Evolutionary conservation across 2,329 filamentous ascomycete genomes (phyloP).

Genomic region (Cadophora sp.): DNA sequence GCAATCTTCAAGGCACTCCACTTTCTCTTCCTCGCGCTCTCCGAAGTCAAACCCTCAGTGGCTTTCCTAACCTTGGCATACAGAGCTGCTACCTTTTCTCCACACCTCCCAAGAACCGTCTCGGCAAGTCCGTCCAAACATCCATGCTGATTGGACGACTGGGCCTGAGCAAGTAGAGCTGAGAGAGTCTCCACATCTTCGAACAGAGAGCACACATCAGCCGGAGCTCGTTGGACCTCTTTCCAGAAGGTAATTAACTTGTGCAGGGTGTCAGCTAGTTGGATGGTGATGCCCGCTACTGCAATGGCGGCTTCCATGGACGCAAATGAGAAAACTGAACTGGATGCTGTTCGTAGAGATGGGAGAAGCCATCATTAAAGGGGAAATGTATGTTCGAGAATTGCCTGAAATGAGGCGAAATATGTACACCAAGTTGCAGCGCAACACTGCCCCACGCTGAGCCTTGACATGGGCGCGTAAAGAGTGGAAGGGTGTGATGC

Average conservation of each 20-base stretch:
- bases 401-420: background rate
- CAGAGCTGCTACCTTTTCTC: background rate
- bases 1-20: background rate
- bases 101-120: background rate
- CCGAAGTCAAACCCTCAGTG: background rate
- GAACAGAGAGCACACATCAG: background rate
- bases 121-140: background rate
- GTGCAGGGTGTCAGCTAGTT: background rate
- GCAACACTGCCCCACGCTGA: background rate
- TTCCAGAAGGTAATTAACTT: background rate
- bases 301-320: conserved; percentile 2
- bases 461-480: background rate
- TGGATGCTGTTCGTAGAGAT: background rate
- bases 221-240: background rate
- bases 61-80: background rate
- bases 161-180: background rate
- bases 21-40: background rate
- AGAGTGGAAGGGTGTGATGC: conserved; percentile 1
- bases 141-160: background rate
- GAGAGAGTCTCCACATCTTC: background rate
- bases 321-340: background rate
- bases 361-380: background rate
- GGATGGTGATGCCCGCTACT: background rate
- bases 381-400: background rate
- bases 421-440: background rate